Base-by-base conservation (phyloP, 2,329 filamentous ascomycete species). In the Calycina herbarum region DNA sequence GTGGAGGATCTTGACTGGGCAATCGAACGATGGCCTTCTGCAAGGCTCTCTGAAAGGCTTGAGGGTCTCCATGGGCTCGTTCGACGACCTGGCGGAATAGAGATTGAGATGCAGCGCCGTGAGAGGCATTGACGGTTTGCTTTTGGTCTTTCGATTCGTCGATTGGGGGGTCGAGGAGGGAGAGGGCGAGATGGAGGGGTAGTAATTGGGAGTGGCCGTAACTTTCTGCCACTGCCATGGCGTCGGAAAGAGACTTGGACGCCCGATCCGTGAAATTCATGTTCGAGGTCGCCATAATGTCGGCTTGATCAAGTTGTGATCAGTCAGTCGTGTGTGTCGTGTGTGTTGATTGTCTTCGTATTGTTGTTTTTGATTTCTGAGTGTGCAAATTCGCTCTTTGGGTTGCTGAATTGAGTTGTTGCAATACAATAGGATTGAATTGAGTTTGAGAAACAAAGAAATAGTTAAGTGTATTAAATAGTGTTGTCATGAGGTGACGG, bases 261-360 rank as follows among this genome's bases (percentile, higher is more conserved):
- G 92, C 95, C 80, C 91, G 85, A 80, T 98, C 94, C 71, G 95
- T 99, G 78, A 97, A 97, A 77, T 96, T 90, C 89, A 94, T 92
- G 74, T 89, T 86, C 62, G 88, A 86, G 45, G 72, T 70, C 79
- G 85, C 86, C 90, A 93, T 92, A 71, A 71, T 86, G 76, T 59
- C 70, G 67, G 63, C 66, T 20, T 24, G 62, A 67, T 71, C 66
- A 66, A 65, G 64, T 69, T 67, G 66, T 71, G 67, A 68, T 69
- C 71, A 73, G 67, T 69, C 71, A 73, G 67, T 66, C 29, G 66
- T 63, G n/a, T 40, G 33, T 29, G n/a, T 35, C 15, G n/a, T 35
- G 42, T 48, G 17, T 51, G 45, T 24, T 11, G n/a, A 20, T 51
- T 51, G n/a, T 51, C 20, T 27, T 54, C 48, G 20, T 27, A 24